Conservation (phyloP, 2,329 filamentous ascomycete species). For the Penicillium sp. region DNA sequence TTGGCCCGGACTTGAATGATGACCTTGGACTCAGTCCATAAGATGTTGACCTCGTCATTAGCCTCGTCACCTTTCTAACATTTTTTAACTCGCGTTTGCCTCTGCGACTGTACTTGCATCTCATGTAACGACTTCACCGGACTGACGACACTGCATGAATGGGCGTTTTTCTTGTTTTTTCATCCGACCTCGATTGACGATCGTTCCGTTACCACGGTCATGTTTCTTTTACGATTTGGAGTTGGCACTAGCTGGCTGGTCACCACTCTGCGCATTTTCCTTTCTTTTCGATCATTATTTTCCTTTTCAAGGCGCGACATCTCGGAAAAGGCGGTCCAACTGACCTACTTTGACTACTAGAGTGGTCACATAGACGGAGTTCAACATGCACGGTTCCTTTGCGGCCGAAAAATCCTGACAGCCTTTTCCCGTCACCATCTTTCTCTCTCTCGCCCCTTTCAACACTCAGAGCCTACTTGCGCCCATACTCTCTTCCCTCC, state of each 20-base stretch:
- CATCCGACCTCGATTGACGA: slow-evolving; percentile 19
- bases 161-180: slow-evolving; percentile 36
- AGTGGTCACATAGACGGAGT: slow-evolving; percentile 10
- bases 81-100: slow-evolving; percentile 21
- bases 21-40: slow-evolving; percentile 43
- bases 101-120: slow-evolving; percentile 33
- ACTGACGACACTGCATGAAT: slow-evolving; percentile 42
- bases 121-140: slow-evolving; percentile 42
- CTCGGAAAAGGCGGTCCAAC: not conserved
- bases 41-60: slow-evolving; percentile 8
- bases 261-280: slow-evolving; percentile 31
- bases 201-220: slow-evolving; percentile 20
- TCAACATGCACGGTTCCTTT: slow-evolving; percentile 11
- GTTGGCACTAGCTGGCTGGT: slow-evolving; percentile 37
- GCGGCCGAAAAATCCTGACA: slow-evolving; percentile 6
- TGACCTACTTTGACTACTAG: slow-evolving; percentile 6
- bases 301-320: slow-evolving; percentile 2
- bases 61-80: slow-evolving; percentile 2
- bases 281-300: slow-evolving; percentile 11
- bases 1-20: slow-evolving; percentile 41
- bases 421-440: slow-evolving; percentile 2
- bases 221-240: slow-evolving; percentile 25
- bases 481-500: not conserved
- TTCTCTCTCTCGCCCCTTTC: not conserved
- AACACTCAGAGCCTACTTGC: slow-evolving; percentile 12